phyloP scores from a whole-genome alignment of 768 basidiomycete genomes.

The Rhodotorula babjevae region DNA sequence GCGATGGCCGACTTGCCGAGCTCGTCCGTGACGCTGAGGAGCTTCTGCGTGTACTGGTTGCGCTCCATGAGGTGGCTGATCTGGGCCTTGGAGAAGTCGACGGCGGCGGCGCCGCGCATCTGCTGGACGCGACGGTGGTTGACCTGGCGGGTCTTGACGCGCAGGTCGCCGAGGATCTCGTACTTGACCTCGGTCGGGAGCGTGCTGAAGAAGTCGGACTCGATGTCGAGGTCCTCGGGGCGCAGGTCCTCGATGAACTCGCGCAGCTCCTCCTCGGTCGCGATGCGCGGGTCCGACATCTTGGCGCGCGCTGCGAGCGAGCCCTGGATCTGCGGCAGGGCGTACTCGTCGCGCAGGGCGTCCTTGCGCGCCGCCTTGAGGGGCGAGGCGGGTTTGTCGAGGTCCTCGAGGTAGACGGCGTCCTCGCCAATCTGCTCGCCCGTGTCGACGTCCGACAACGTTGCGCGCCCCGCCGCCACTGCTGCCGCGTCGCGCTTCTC shows the following conservation, averaged over 20 bases:
- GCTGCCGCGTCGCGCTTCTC: conserved; percentile 49
- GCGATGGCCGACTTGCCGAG: conserved; percentile 62
- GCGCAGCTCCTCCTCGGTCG: conserved; percentile 90
- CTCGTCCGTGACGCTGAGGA: conserved; percentile 82
- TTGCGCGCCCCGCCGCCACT: conserved; percentile 31
- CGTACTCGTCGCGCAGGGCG: conserved; percentile 69
- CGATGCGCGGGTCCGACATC: conserved; percentile 81
- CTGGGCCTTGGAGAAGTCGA: conserved; percentile 95
- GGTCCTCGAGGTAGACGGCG: conserved; percentile 83
- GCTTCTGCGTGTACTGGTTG: conserved; percentile 85
- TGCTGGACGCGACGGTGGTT: conserved; percentile 84
- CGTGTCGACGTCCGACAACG: conserved; percentile 49
- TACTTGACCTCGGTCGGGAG: conserved; percentile 95
- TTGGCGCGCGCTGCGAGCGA: conserved; percentile 62
- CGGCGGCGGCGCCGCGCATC: conserved; percentile 78
- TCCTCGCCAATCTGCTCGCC: conserved; percentile 62
- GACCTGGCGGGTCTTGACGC: conserved; percentile 88
- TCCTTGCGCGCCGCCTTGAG: conserved; percentile 45
- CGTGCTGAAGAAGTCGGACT: conserved; percentile 80
- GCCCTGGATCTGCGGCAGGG: conserved; percentile 70
- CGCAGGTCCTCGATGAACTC: conserved; percentile 93
- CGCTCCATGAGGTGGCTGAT: conserved; percentile 83
- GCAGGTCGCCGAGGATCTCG: conserved; percentile 93
- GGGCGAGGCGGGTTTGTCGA: conserved; percentile 47
- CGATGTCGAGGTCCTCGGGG: conserved; percentile 89